Evolutionary conservation across 306 rosid genomes (phyloP), one percentile per base, ranked within the genome.

Genomic region (Trifolium dubium): DNA sequence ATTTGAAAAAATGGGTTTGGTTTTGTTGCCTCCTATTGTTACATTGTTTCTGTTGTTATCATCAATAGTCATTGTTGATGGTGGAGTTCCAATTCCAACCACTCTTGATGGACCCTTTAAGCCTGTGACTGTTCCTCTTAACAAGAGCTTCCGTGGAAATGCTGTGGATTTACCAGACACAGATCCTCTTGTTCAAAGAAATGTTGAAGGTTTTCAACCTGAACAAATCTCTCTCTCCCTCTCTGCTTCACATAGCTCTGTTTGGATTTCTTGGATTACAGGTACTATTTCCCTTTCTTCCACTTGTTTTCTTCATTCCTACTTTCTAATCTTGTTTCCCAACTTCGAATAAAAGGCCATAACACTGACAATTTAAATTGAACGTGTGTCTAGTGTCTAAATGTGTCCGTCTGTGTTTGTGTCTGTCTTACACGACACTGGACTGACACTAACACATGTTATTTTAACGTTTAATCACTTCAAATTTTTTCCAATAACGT

Each of bases 261-360:
- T 88, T 47, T 93, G 92, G 92, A 77, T 93, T 61, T 93, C 98
- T 70, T 93, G 98, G 98, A 88, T 93, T 5, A 89, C 97, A 70
- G 97, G 97, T 91, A 35, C 51, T 0, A 8, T 1, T 2, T 2
- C 53, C 41, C 13, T 5, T 59, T 59, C 41, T 59, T 14, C 5
- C 10, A 59, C 28, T 61, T 61, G 30, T 6, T 28, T 11, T 58
- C 32, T 17, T 64, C 34, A 10, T 11, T 40, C 4, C 12, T 55
- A 54, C 6, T 53, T 47, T 47, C 53, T 47, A 47, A 12, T 47
- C 7, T 47, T 18, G 7, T 62, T 14, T 3, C 11, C 0, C 1
- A 32, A 32, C 28, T 61, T 61, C 11, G 12, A 61, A 71, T 9
- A 17, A 39, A 28, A 68, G 15, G 68, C 7, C 44, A 19, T 10